Evolutionary conservation across 2,329 filamentous ascomycete species (phyloP), one percentile per base, ranked within the genome.

Genomic region (Aspergillus sp.): DNA sequence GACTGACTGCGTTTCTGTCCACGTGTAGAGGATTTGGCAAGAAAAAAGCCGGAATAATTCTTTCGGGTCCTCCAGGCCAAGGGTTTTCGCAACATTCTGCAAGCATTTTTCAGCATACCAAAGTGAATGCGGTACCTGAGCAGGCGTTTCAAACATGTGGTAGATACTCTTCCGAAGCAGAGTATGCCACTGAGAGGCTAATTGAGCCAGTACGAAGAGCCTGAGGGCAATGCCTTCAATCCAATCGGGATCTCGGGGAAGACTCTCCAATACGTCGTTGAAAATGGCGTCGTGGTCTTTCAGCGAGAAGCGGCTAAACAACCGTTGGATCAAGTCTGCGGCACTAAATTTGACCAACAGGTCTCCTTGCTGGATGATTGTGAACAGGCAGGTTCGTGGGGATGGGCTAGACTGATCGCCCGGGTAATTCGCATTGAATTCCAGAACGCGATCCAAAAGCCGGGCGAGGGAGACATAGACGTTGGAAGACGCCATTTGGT

Each of bases 111-210:
- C 74, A 1, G 89, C 88, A 60, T 95, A 82, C 13, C 68, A 64
- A 13, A 71, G 67, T 5, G 82, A 81, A 8, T 64, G 60, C 3
- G 71, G 61, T 10, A 93, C 75, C 35, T 78, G 77, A 1, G 82
- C 85, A 2, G 88, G 83, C 0, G 82, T 86, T 55, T 96, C 91
- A 47, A 96, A 94, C 14, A 96, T 86, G 55, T 91, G 82, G 55
- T 95, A 98, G 12, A 93, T 82, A 43, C 86, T 86, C 42, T 82
- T 78, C 32, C 88, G 80, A 26, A 95, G 69, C 13, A 96, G 68
- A 1, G 88, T 93, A 37, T 86, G 79, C 84, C 89, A 96, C 31
- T 69, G 65, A 17, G 85, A 83, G 15, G 83, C 91, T 36, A 98
- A 64, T 34, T 78, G 77, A 1, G 82, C 75, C 8, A 96, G 64